A percentile compares a stretch with the other conserved stretches of the same genome.
phyloP scores from a whole-genome alignment of 2,329 filamentous ascomycete species.

The Mariannaea sp. region DNA sequence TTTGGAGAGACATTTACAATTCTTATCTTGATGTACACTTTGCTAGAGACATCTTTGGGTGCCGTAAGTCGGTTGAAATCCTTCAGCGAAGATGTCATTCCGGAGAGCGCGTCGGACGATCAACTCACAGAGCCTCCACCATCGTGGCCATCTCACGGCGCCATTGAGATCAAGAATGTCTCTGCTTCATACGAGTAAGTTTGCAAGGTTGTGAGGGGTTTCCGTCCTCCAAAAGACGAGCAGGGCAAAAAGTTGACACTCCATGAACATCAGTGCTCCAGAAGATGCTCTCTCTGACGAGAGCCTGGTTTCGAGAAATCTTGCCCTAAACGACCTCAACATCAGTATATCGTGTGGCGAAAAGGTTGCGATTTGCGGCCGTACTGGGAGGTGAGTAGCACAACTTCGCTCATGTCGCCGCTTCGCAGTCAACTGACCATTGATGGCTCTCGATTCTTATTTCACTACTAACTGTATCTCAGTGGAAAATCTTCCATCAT shows the following conservation, averaged over 20 bases:
- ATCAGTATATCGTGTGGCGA: conserved; percentile 28
- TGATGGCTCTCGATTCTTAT: too few relatives aligned
- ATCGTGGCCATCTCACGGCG: conserved; percentile 15
- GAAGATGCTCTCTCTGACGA: neutral
- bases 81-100: neutral
- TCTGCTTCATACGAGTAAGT: conserved; percentile 22
- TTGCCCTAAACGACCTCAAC: neutral
- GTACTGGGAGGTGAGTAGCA: conserved; percentile 31
- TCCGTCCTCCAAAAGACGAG: too few relatives aligned
- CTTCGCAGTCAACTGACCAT: neutral
- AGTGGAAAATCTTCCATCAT: conserved; percentile 51
- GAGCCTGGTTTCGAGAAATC: neutral
- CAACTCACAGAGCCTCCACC: too few relatives aligned
- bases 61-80: conserved; percentile 26
- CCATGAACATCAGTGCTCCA: too few relatives aligned
- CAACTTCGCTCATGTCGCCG: neutral
- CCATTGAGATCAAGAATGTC: conserved; percentile 10
- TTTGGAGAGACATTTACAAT: conserved; percentile 36
- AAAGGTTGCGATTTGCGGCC: conserved; percentile 32
- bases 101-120: too few relatives aligned
- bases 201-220: too few relatives aligned
- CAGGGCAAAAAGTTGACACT: too few relatives aligned
- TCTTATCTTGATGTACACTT: conserved; percentile 17
- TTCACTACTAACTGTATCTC: neutral
- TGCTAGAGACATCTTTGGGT: neutral